These are phyloP conservation scores for Curvularia sp. DNA, from an alignment of 2,329 filamentous ascomycete genomes.

Conservation along the genomic window DNA sequence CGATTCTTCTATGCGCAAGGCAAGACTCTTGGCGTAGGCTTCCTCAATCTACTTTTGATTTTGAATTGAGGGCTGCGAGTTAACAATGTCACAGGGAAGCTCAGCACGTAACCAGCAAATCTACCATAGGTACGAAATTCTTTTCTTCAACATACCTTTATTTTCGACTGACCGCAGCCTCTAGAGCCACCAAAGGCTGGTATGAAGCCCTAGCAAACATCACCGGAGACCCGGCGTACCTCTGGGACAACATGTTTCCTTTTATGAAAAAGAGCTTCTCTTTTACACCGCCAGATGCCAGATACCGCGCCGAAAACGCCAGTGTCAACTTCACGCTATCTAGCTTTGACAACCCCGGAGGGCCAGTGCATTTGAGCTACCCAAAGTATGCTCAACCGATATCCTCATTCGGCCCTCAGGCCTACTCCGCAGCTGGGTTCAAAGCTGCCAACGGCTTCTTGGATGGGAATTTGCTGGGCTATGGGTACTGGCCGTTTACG, in stretches of 20 bases:
- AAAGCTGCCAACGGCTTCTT: conserved; percentile 12
- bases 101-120: conserved; percentile 38
- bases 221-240: conserved; percentile 36
- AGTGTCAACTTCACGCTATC: conserved; percentile 17
- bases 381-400: conserved; percentile 20
- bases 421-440: conserved; percentile 14
- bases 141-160: neutral
- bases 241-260: conserved; percentile 33
- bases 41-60: neutral
- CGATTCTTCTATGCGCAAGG: conserved; percentile 39
- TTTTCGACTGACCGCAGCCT: neutral
- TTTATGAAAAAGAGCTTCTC: conserved; percentile 40
- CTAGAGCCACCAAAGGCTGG: conserved; percentile 21
- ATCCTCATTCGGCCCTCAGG: conserved; percentile 16
- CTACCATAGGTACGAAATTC: conserved; percentile 25
- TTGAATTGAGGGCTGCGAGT: too few species aligned
- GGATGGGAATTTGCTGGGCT: conserved; percentile 12
- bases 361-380: conserved; percentile 18
- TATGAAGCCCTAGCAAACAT: conserved; percentile 21
- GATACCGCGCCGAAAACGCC: conserved; percentile 12
- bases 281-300: conserved; percentile 34
- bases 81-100: conserved; percentile 13
- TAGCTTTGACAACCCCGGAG: conserved; percentile 11
- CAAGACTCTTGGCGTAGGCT: conserved; percentile 32
- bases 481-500: conserved; percentile 16